Evolutionary conservation across 148 eudicot genomes (phyloP).

Genomic region (Nepenthes mirabilis): DNA sequence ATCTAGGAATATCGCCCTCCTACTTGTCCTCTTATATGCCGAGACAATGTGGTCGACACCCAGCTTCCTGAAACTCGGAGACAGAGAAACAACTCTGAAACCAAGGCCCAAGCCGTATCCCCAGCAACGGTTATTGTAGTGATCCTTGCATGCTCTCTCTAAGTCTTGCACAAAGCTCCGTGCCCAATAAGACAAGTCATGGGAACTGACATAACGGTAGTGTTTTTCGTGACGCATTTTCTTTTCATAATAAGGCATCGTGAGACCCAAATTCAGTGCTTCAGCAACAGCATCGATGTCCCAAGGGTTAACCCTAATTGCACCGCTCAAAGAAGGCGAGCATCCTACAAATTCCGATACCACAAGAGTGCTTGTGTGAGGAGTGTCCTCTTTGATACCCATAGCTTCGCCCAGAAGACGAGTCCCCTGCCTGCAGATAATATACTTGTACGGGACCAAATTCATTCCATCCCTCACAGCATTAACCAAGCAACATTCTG

Average conservation of each 20-base stretch:
- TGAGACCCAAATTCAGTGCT: conserved; percentile 48
- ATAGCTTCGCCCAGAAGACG: conserved; percentile 28
- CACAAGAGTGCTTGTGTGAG: conserved; percentile 58
- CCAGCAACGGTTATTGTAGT: conserved; percentile 73
- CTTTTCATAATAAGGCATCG: conserved; percentile 45
- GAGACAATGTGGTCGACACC: conserved; percentile 26
- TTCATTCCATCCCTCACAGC: conserved; percentile 78
- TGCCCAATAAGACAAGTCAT: conserved; percentile 87
- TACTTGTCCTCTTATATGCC: conserved; percentile 18
- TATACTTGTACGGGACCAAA: conserved; percentile 54
- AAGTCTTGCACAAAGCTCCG: conserved; percentile 76
- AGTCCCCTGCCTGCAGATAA: conserved; percentile 60
- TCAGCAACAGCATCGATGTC: conserved; percentile 61
- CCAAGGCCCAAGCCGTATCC: conserved; percentile 82
- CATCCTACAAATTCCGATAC: conserved; percentile 71
- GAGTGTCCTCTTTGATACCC: conserved; percentile 18
- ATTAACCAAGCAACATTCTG: conserved; percentile 64
- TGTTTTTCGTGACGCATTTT: conserved; percentile 73
- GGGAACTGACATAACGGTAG: conserved; percentile 72
- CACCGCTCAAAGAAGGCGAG: conserved; percentile 69
- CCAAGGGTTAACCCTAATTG: conserved; percentile 80
- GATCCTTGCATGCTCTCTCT: conserved; percentile 75
- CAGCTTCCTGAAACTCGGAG: conserved; percentile 27
- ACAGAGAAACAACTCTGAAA: conserved; percentile 35
- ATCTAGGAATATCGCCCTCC: conserved; percentile 25